Percentiles rank a stretch among this genome's conserved stretches.
phyloP scores from a whole-genome alignment of 768 basidiomycete species.

The Paxillus rubicundulus region DNA sequence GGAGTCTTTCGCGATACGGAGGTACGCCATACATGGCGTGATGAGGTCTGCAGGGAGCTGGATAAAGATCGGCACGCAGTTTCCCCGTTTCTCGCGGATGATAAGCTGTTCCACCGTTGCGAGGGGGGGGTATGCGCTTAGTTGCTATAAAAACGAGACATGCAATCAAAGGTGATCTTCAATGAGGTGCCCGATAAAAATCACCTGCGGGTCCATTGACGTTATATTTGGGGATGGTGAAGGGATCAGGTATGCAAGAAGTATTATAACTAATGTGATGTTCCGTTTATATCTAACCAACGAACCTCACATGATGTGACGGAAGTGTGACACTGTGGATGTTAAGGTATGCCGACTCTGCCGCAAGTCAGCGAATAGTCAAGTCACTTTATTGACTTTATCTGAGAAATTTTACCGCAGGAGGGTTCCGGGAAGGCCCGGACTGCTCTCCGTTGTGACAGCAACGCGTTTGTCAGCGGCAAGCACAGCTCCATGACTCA shows the following conservation, averaged over 20 bases:
- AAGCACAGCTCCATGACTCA: too few relatives aligned
- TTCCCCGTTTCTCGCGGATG: conserved; percentile 78
- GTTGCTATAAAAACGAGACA: conserved; percentile 54
- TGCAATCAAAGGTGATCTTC: conserved; percentile 48
- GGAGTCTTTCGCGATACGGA: conserved; percentile 87
- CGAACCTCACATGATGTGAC: too few relatives aligned
- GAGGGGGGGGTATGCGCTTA: conserved; percentile 69
- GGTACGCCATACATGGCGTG: conserved; percentile 96
- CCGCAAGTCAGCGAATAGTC: too few relatives aligned
- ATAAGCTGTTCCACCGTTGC: conserved; percentile 76
- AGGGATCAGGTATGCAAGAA: neutral
- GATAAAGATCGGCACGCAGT: conserved; percentile 90
- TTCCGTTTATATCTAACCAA: neutral
- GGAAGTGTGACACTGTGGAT: too few relatives aligned
- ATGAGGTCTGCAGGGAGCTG: conserved; percentile 94
- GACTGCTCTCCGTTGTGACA: too few relatives aligned
- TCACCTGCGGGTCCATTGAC: conserved; percentile 52
- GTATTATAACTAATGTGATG: neutral
- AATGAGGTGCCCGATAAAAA: conserved; percentile 5
- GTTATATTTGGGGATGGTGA: neutral
- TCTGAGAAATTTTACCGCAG: too few relatives aligned
- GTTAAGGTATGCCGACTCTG: too few relatives aligned
- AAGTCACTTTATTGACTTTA: too few relatives aligned
- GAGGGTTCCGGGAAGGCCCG: too few relatives aligned
- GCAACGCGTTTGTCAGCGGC: too few relatives aligned